These are phyloP conservation scores for Pharnaceum exiguum DNA, from an alignment of 148 eudicot genomes.

Conservation along the genomic window DNA sequence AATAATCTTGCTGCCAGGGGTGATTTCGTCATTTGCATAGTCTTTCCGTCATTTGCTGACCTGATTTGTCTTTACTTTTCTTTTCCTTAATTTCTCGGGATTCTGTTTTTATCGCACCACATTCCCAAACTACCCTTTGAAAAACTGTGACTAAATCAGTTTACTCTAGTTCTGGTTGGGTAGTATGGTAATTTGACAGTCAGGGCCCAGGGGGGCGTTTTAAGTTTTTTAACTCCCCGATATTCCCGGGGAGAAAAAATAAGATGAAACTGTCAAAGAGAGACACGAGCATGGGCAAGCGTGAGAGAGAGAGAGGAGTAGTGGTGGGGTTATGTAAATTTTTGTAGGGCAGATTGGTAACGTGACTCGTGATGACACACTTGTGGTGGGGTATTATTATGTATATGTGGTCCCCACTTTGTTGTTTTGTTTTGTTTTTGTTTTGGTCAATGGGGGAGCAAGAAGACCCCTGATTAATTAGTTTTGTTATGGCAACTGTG, in stretches of 20 bases:
- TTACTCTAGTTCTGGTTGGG: not conserved
- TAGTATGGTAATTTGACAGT: not conserved
- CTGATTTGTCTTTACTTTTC: not conserved
- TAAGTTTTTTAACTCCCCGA: slow-evolving; percentile 13
- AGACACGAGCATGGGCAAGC: slow-evolving; percentile 34
- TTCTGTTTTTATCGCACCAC: not conserved
- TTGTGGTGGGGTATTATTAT: slow-evolving; percentile 9
- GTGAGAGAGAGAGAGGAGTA: slow-evolving; percentile 8
- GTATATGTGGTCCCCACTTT: slow-evolving; percentile 7
- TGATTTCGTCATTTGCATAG: not conserved
- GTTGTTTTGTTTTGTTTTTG: not conserved
- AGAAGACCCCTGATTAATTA: not conserved
- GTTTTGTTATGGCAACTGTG: not conserved
- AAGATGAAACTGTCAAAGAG: slow-evolving; percentile 3
- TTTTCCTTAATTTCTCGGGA: slow-evolving; percentile 7
- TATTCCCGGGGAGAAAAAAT: slow-evolving; percentile 33
- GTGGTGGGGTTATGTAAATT: slow-evolving; percentile 3
- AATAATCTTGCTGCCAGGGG: not conserved
- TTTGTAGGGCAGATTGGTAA: slow-evolving; percentile 25
- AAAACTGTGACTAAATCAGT: not conserved
- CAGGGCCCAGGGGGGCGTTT: not conserved
- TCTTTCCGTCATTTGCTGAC: slow-evolving; percentile 17
- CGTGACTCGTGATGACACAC: slow-evolving; percentile 24
- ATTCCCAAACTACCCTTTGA: slow-evolving; percentile 4
- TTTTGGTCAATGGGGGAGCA: not conserved